Evolutionary conservation across 345 rosid species (phyloP), one percentile per base, ranked within the genome.

Genomic region (Laguncularia racemosa): DNA sequence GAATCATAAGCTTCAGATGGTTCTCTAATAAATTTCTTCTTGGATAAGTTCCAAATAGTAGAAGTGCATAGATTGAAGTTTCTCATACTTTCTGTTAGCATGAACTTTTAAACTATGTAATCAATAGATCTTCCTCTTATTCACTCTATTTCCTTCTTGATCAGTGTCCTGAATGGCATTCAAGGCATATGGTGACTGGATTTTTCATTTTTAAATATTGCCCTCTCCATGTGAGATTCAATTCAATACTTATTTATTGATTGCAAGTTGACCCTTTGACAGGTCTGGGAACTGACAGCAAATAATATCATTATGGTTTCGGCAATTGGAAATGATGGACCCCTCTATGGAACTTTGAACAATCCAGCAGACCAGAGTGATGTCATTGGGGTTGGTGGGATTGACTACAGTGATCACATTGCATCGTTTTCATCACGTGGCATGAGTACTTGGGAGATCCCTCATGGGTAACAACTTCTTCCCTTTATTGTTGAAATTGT

Each of bases 371-470:
- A 92, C 70, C 99, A 92, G 74, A 85, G 93, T 76, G 99, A 92
- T 65, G 95, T 92, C 65, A 89, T 92, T 66, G 99, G 99, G 65
- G 99, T 92, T 15, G 99, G 99, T 66, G 99, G 99, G 63, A 92
- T 92, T 58, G 99, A 92, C 70, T 89, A 89, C 71, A 89, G 68
- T 66, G 96, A 89, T 74, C 95, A 92, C 71, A 92, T 92, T 68
- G 99, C 99, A 48, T 84, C 99, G 56, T 92, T 92, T 75, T 92
- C 99, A 48, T 89, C 99, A 14, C 99, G 97, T 63, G 99, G 99
- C 73, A 93, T 93, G 99, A 93, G 97, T 83, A 89, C 99, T 60
- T 93, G 97, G 99, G 99, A 93, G 79, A 73, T 93, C 74, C 99
- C 99, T 62, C 99, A 89, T 69, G 99, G 99, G 99, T 93, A 83